These are phyloP conservation scores for Leccinum truebloodii DNA, from an alignment of 768 basidiomycete genomes.

Conservation along the genomic window DNA sequence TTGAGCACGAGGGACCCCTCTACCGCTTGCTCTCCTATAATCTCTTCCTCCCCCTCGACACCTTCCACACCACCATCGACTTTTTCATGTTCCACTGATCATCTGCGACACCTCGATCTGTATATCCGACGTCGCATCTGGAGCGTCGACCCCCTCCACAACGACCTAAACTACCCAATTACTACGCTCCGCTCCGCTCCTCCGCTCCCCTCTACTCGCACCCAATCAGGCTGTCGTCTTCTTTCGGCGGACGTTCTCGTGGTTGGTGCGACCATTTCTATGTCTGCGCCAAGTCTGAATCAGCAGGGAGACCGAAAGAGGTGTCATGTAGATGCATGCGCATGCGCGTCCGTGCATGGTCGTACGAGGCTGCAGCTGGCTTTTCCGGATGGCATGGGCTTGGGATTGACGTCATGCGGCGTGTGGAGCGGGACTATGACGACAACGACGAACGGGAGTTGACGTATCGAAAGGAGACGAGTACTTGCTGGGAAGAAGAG, in stretches of 20 bases:
- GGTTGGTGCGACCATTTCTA: constrained; percentile 1
- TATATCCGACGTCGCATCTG: constrained; percentile 9
- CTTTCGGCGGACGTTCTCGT: constrained; percentile 23
- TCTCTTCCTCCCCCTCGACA: background rate
- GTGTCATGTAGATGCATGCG: background rate
- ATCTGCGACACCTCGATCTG: constrained; percentile 8
- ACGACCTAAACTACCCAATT: constrained; percentile 31
- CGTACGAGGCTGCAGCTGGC: constrained; percentile 31
- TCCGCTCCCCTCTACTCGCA: constrained; percentile 26
- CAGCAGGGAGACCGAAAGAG: background rate
- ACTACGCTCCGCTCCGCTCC: constrained; percentile 28
- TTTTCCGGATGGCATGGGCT: constrained; percentile 33
- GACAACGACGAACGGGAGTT: background rate
- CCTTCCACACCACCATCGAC: background rate
- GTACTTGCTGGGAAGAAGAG: background rate
- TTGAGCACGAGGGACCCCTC: constrained; percentile 12
- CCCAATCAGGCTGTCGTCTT: constrained; percentile 26
- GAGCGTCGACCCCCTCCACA: constrained; percentile 11
- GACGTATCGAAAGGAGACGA: background rate
- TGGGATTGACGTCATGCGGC: constrained; percentile 13
- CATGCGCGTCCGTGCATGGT: constrained; percentile 5
- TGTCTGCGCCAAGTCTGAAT: background rate
- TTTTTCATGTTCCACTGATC: constrained; percentile 4
- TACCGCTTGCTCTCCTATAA: background rate
- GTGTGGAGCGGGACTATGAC: background rate